Evolutionary conservation across 352 stramenopile genomes (phyloP), one percentile per base, ranked within the genome.

Genomic region (Pythium periplocum): DNA sequence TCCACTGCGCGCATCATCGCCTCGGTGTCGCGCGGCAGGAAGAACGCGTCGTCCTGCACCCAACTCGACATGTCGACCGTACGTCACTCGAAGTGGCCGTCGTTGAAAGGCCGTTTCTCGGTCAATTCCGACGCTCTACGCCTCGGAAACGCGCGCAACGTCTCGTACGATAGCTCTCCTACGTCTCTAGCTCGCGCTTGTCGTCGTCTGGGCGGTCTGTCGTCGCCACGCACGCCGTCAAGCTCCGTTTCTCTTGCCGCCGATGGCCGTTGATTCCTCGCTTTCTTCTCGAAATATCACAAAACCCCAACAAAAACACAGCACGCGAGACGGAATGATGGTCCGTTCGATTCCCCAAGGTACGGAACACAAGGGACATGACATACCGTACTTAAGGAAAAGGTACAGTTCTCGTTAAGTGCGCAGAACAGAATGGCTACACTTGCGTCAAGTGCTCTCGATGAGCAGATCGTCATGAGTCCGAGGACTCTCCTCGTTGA

Each of bases 271-370:
- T 55, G 49, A 45, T 55, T 55, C 39, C 30, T 45, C 34, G 8
- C 38, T 53, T 32, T 26, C 17, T 67, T 67, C 54, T 62, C 54
- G 60, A 59, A 67, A 67, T 59, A 67, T 59, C 54, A 67, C 53
- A 34, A 38, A 26, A 26, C 17, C 17, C 17, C 17, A 26, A 26
- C 17, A 26, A 26, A 26, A 54, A 53, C 36, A 48, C 36, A 53
- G 53, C 43, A 53, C 48, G 7, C 11, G 4, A 11, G 6, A 55
- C 6, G 26, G 3, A 31, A 55, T 17, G 37, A 65, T 50, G 51
- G 44, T 26, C 17, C 17, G 17, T 26, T 26, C 17, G 17, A 26
- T 26, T 26, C 17, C 17, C 17, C 17, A 26, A 26, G 17, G 17
- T 26, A 26, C 17, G 17, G 17, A 26, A 26, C 17, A 26, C 17